These are phyloP conservation scores for Puccinia coronata DNA, from an alignment of 1,284 basidiomycete species.

Conservation along the genomic window DNA sequence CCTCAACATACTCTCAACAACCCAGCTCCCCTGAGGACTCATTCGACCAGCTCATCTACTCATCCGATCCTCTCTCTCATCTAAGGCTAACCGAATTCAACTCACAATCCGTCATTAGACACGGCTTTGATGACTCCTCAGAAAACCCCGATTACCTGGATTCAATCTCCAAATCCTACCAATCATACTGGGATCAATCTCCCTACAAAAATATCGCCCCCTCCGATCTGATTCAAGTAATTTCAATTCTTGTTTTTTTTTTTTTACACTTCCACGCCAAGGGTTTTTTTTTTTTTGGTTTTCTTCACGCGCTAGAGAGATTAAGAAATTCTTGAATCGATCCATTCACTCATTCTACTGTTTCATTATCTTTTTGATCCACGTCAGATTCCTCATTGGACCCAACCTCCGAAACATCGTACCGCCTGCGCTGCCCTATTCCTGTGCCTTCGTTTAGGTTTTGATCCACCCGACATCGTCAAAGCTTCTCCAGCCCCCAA, in stretches of 20 bases:
- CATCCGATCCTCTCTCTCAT: constrained; percentile 10
- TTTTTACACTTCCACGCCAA: too few species aligned
- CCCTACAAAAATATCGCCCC: constrained; percentile 51
- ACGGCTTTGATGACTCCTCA: constrained; percentile 43
- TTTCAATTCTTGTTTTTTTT: neutral
- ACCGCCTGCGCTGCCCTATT: constrained; percentile 50
- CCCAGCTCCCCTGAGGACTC: constrained; percentile 1
- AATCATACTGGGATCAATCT: constrained; percentile 56
- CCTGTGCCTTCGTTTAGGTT: constrained; percentile 46
- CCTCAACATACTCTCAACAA: constrained; percentile 11
- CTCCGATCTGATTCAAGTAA: constrained; percentile 40
- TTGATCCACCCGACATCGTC: constrained; percentile 48
- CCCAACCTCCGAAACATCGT: constrained; percentile 37
- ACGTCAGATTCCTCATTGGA: constrained; percentile 42
- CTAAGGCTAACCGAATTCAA: constrained; percentile 35
- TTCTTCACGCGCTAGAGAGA: too few species aligned
- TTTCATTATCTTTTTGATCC: neutral
- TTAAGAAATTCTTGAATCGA: too few species aligned
- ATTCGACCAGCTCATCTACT: constrained; percentile 15
- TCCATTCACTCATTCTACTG: constrained; percentile 2
- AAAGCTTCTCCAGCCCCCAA: constrained; percentile 46
- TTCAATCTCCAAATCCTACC: constrained; percentile 56
- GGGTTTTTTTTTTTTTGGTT: too few species aligned
- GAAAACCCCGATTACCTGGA: constrained; percentile 45
- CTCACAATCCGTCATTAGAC: constrained; percentile 40